phyloP scores from a whole-genome alignment of 257 asterid species.

The Plantago ovata region DNA sequence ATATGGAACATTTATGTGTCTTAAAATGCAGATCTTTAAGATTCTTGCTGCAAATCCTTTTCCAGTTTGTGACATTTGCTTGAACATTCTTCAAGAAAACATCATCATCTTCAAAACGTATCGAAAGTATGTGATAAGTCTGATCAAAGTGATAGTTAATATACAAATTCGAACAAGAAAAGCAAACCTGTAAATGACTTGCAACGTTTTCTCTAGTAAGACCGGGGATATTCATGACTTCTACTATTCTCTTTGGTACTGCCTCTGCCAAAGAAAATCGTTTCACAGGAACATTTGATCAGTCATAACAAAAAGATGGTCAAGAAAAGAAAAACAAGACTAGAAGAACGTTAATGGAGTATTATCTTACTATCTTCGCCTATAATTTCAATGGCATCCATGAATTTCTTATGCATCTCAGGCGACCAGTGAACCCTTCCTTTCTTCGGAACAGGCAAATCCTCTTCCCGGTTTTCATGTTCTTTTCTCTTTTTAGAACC shows the following conservation, averaged over 20 bases:
- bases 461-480: slow-evolving; percentile 25
- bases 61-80: too few relatives aligned
- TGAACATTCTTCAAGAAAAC: too few relatives aligned
- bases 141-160: neutral
- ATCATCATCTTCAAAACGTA: neutral
- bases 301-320: neutral
- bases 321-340: neutral
- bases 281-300: neutral
- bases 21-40: neutral
- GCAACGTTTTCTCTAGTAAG: slow-evolving; percentile 77
- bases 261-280: slow-evolving; percentile 33
- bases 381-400: slow-evolving; percentile 49
- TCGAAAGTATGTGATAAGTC: neutral
- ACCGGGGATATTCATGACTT: slow-evolving; percentile 57
- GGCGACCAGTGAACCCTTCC: slow-evolving; percentile 57
- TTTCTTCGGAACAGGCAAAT: slow-evolving; percentile 33
- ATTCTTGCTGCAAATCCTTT: too few relatives aligned
- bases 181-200: slow-evolving; percentile 77
- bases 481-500: slow-evolving; percentile 20
- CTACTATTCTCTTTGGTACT: slow-evolving; percentile 68
- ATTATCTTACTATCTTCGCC: slow-evolving; percentile 45
- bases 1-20: neutral
- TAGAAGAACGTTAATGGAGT: neutral
- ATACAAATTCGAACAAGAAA: slow-evolving; percentile 5
- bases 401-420: slow-evolving; percentile 59